These are phyloP conservation scores for Fusarium acutatum DNA, from an alignment of 2,329 filamentous ascomycete genomes.

Conservation along the genomic window DNA sequence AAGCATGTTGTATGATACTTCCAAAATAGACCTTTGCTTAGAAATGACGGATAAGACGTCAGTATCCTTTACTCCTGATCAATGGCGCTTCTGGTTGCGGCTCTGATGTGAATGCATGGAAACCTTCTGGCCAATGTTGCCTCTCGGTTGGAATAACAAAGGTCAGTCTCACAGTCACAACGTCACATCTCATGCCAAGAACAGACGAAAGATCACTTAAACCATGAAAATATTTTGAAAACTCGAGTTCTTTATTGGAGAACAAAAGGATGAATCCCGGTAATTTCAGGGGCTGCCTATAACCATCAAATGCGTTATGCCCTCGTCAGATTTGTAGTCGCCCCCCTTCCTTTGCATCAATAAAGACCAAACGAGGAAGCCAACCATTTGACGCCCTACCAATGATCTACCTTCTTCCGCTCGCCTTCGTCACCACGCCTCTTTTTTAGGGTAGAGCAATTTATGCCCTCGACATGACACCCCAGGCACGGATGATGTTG, in stretches of 20 bases:
- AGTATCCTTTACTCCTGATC: background rate
- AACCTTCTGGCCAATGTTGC: background rate
- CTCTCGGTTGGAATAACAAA: background rate
- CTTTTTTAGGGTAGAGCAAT: constrained; percentile 41
- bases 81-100: background rate
- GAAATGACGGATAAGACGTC: background rate
- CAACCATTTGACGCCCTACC: constrained; percentile 57
- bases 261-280: constrained; percentile 52
- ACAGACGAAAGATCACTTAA: background rate
- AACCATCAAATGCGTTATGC: constrained; percentile 51
- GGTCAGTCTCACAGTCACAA: background rate
- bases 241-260: constrained; percentile 50
- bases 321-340: constrained; percentile 47
- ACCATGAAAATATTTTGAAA: constrained; percentile 34
- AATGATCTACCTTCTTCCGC: constrained; percentile 53
- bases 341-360: constrained; percentile 51
- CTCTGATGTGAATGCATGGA: background rate
- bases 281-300: constrained; percentile 51
- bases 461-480: constrained; percentile 95
- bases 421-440: constrained; percentile 39
- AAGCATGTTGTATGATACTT: constrained; percentile 14
- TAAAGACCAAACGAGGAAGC: constrained; percentile 57
- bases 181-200: background rate
- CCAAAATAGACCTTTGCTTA: constrained; percentile 4
- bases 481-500: constrained; percentile 98